Conservation (phyloP, 306 rosid species). For the Lathyrus tuberosus region DNA sequence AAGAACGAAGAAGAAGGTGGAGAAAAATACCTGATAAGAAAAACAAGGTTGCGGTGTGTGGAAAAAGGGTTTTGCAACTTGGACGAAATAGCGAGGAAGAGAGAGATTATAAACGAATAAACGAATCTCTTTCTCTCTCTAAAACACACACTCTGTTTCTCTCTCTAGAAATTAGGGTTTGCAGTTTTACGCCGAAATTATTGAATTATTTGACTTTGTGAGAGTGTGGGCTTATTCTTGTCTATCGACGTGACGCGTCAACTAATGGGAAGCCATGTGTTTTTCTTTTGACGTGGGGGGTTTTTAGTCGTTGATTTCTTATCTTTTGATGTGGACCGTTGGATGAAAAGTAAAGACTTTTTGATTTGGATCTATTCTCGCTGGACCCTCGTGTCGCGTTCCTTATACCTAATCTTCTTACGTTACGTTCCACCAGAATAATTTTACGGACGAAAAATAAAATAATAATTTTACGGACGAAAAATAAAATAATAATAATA, state of each 20-base stretch:
- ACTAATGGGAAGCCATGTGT: constrained; percentile 25
- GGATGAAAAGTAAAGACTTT: constrained; percentile 30
- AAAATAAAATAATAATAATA: neutral
- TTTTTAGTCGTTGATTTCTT: neutral
- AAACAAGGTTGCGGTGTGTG: constrained; percentile 15
- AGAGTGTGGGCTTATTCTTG: constrained; percentile 25
- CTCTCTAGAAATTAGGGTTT: constrained; percentile 47
- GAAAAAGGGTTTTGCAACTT: constrained; percentile 38
- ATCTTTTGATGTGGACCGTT: constrained; percentile 5
- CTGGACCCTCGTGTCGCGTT: constrained; percentile 27
- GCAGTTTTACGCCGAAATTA: constrained; percentile 27
- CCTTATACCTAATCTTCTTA: neutral
- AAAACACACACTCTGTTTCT: neutral
- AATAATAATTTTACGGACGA: neutral
- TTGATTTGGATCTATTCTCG: neutral
- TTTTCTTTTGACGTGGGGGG: neutral
- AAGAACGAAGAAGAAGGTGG: neutral
- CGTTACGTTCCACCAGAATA: neutral
- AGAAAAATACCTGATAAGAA: constrained; percentile 38
- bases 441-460: neutral
- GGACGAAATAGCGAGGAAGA: constrained; percentile 34
- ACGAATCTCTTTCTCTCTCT: constrained; percentile 29
- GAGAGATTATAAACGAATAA: constrained; percentile 40
- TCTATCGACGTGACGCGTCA: constrained; percentile 45
- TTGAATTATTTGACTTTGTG: constrained; percentile 43